Conservation (phyloP, 2,329 filamentous ascomycete species). For the Fusarium musae region DNA sequence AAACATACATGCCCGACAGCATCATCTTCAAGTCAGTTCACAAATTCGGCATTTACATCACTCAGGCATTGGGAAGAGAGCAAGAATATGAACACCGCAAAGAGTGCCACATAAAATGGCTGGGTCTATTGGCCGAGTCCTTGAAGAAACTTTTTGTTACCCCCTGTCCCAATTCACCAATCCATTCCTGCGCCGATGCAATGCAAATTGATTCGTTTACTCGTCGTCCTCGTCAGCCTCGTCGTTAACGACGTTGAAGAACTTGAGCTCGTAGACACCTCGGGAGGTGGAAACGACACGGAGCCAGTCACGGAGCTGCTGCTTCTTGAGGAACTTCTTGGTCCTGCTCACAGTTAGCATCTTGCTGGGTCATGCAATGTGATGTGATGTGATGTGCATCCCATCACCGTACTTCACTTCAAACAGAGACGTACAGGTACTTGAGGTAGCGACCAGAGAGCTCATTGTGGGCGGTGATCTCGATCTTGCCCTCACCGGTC, state of each 20-base stretch:
- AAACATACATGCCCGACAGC: constrained; percentile 8
- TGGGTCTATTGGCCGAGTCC: constrained; percentile 46
- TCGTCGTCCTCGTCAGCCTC: constrained; percentile 98
- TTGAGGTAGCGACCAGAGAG: constrained; percentile 99
- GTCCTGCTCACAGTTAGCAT: constrained; percentile 67
- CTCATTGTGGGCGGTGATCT: constrained; percentile 96
- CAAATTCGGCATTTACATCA: neutral
- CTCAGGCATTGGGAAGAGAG: neutral
- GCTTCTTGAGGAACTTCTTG: constrained; percentile 99
- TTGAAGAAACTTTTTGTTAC: constrained; percentile 40
- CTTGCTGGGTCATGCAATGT: neutral
- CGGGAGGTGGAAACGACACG: constrained; percentile 97
- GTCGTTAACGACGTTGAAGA: constrained; percentile 99
- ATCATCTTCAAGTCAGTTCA: neutral
- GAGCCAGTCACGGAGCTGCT: constrained; percentile 99
- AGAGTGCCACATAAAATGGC: constrained; percentile 48
- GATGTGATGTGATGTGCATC: no score
- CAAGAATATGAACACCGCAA: constrained; percentile 41
- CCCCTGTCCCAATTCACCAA: constrained; percentile 46
- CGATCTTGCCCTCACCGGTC: constrained; percentile 95
- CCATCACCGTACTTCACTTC: neutral
- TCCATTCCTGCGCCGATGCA: constrained; percentile 46
- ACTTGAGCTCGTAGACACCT: constrained; percentile 99
- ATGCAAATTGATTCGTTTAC: constrained; percentile 66
- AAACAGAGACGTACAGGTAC: constrained; percentile 81